Evolutionary conservation across 495 filamentous ascomycete genomes (phyloP).

Genomic region (Patellaria atrata): DNA sequence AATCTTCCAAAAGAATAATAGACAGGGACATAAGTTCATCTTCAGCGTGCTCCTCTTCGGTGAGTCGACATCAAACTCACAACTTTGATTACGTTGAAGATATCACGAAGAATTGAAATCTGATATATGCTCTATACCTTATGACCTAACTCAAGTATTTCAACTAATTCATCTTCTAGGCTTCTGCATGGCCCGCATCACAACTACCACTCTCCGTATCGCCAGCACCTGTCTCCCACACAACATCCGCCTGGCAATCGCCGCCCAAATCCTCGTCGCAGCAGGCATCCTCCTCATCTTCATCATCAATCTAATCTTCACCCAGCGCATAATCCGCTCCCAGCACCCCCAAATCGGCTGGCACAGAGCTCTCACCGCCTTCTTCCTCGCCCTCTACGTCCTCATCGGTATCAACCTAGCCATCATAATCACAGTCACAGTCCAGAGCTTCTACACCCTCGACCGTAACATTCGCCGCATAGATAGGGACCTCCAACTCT

Average conservation of each 20-base stretch:
- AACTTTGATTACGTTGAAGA: too few relatives aligned
- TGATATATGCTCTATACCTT: too few relatives aligned
- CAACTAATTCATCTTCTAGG: conserved; percentile 12
- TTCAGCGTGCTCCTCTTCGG: conserved; percentile 12
- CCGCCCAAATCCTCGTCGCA: conserved; percentile 41
- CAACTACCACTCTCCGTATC: conserved; percentile 22
- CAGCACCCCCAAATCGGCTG: conserved; percentile 59
- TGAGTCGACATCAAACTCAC: conserved; percentile 1
- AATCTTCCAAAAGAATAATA: conserved; percentile 18
- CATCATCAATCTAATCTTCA: conserved; percentile 64
- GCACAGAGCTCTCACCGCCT: conserved; percentile 33
- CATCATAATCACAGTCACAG: conserved; percentile 52
- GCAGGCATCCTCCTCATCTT: conserved; percentile 70
- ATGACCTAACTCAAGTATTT: too few relatives aligned
- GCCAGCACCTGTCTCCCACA: conserved; percentile 8
- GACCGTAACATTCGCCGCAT: conserved; percentile 33
- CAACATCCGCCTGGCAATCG: conserved; percentile 25
- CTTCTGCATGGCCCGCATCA: conserved; percentile 27
- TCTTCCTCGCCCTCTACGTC: conserved; percentile 45
- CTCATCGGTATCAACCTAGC: conserved; percentile 45
- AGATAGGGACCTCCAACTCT: conserved; percentile 50
- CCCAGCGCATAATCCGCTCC: conserved; percentile 62
- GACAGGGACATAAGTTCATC: conserved; percentile 17
- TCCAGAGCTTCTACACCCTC: conserved; percentile 55
- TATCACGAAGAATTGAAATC: too few relatives aligned